A percentile compares a stretch with the other conserved stretches of the same genome.
phyloP scores from a whole-genome alignment of 371 early-diverging fungal genomes.

The Batkoa obscura region DNA sequence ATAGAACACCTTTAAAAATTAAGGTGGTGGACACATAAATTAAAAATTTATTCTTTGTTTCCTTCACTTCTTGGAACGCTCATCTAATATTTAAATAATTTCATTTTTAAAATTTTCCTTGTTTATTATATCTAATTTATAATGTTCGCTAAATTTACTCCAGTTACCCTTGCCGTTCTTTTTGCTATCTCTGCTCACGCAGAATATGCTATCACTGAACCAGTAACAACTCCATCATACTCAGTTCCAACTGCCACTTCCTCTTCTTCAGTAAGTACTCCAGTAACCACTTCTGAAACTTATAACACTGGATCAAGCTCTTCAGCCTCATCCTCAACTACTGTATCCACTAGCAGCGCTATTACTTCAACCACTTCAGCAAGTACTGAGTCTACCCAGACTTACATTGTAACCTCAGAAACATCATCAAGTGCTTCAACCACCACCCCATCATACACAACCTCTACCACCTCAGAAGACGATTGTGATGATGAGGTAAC shows the following conservation, averaged over 20 bases:
- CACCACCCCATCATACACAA: neutral
- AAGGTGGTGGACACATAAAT: too few relatives aligned
- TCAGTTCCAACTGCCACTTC: constrained; percentile 4
- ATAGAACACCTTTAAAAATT: too few relatives aligned
- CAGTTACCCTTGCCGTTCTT: neutral
- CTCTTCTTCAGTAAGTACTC: constrained; percentile 4
- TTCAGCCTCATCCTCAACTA: neutral
- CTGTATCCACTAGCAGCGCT: neutral
- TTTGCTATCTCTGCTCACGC: constrained; percentile 5
- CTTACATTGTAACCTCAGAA: neutral
- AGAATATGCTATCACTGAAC: neutral
- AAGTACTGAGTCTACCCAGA: neutral
- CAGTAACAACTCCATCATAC: constrained; percentile 8
- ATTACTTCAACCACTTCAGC: constrained; percentile 6
- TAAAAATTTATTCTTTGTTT: too few relatives aligned
- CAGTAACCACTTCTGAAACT: neutral
- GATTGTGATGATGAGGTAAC: too few relatives aligned
- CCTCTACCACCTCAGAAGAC: neutral
- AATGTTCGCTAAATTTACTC: neutral
- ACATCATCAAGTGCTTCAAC: neutral
- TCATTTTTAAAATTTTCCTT: neutral
- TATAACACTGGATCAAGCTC: neutral
- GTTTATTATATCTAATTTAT: neutral
- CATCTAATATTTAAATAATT: neutral
- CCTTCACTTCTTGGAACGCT: too few relatives aligned